A percentile compares a stretch with the other conserved stretches of the same genome.
Conservation (phyloP, 768 basidiomycete species). For the Boletellus emodensis region DNA sequence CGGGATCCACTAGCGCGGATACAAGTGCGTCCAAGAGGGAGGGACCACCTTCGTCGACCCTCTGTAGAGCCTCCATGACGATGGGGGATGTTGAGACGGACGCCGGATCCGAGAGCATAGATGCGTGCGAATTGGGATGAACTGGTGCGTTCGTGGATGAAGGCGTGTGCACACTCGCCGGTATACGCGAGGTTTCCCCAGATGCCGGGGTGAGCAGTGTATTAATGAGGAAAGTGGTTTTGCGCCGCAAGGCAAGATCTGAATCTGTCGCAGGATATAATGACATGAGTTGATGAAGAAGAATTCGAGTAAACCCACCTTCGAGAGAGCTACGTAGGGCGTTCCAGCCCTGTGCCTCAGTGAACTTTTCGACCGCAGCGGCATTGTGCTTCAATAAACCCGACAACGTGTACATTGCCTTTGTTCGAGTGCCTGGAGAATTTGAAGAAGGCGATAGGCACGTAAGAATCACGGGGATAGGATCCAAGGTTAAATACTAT, state of each 20-base stretch:
- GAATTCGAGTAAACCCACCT: conserved; percentile 37
- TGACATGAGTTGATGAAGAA: background rate
- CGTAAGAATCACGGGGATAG: conserved; percentile 58
- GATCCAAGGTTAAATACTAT: conserved; percentile 63
- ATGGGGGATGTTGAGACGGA: conserved; percentile 48
- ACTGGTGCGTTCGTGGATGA: conserved; percentile 35
- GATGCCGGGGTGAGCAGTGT: conserved; percentile 56
- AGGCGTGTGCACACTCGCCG: conserved; percentile 20
- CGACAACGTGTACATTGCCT: conserved; percentile 79
- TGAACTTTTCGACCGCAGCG: conserved; percentile 55
- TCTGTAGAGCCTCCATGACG: conserved; percentile 46
- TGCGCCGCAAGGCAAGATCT: conserved; percentile 71
- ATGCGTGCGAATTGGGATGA: conserved; percentile 72
- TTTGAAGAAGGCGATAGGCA: conserved; percentile 54
- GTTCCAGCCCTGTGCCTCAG: conserved; percentile 57
- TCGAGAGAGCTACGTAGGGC: conserved; percentile 55
- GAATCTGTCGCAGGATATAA: conserved; percentile 50
- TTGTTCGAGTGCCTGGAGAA: conserved; percentile 59
- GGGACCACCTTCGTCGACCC: conserved; percentile 28
- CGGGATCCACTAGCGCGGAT: conserved; percentile 47
- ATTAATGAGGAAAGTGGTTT: conserved; percentile 73
- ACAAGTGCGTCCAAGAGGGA: conserved; percentile 49
- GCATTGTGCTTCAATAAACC: conserved; percentile 76
- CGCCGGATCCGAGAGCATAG: conserved; percentile 51
- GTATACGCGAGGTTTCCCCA: conserved; percentile 2